phyloP scores from a whole-genome alignment of 768 basidiomycete genomes.

The Hygrocybe punicea region DNA sequence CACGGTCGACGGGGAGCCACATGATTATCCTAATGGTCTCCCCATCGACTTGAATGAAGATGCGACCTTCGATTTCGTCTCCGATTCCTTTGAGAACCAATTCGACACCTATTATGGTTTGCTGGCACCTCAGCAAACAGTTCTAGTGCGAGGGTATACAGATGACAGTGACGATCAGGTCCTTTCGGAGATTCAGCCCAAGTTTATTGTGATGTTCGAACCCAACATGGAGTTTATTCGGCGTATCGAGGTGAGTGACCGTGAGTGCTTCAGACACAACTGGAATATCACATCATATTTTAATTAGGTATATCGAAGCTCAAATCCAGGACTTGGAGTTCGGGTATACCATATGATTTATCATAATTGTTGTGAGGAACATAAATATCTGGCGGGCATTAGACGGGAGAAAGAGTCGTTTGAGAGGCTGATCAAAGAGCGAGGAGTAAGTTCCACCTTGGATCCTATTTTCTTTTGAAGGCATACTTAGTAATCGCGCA shows the following conservation, averaged over 20 bases:
- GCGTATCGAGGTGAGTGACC: conserved; percentile 73
- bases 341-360: conserved; percentile 97
- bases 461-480: not conserved
- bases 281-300: not conserved
- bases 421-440: conserved; percentile 86
- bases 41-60: conserved; percentile 23
- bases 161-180: conserved; percentile 92
- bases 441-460: conserved; percentile 57
- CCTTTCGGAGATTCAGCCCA: conserved; percentile 80
- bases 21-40: not conserved
- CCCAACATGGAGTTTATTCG: conserved; percentile 91
- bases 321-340: conserved; percentile 76
- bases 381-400: conserved; percentile 86
- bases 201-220: conserved; percentile 94
- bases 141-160: conserved; percentile 82
- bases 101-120: conserved; percentile 82
- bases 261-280: not conserved
- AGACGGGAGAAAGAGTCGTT: conserved; percentile 93
- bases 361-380: conserved; percentile 88
- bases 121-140: conserved; percentile 69
- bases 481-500: conserved; percentile 26
- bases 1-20: conserved; percentile 19
- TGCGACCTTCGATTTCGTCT: conserved; percentile 37
- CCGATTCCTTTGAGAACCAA: conserved; percentile 44
- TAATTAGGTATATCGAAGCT: conserved; percentile 76